Conservation (phyloP, 2,329 filamentous ascomycete genomes). For the Xylariaceae sp. region DNA sequence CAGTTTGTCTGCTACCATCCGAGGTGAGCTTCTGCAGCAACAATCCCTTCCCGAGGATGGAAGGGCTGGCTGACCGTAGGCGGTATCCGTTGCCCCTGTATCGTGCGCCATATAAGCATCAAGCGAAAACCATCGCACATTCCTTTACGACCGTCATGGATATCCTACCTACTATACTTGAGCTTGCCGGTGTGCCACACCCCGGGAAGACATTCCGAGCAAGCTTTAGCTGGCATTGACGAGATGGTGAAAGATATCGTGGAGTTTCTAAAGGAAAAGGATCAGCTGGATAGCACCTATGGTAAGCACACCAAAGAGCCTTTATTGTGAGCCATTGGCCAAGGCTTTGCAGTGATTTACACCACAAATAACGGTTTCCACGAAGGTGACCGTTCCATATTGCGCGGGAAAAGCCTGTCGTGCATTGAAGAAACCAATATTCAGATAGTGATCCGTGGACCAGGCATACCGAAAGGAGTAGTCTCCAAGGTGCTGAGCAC, state of each 20-base stretch:
- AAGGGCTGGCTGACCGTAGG: conserved; percentile 40
- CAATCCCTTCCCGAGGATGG: conserved; percentile 23
- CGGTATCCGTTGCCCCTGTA: conserved; percentile 46
- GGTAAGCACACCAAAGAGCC: too few relatives aligned
- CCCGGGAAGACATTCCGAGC: too few relatives aligned
- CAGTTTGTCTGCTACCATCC: conserved; percentile 56
- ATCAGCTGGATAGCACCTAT: too few relatives aligned
- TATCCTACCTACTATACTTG: conserved; percentile 40
- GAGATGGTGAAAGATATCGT: too few relatives aligned
- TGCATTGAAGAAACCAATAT: conserved; percentile 27
- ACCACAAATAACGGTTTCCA: conserved; percentile 22
- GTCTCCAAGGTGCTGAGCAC: conserved; percentile 15
- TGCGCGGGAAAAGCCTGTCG: conserved; percentile 20
- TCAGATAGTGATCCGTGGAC: conserved; percentile 24
- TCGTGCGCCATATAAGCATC: background rate
- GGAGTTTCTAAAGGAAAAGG: too few relatives aligned
- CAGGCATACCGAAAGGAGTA: conserved; percentile 14
- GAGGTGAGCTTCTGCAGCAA: conserved; percentile 41
- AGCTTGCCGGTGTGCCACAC: conserved; percentile 25
- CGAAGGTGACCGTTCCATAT: conserved; percentile 17
- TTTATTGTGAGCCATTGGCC: too few relatives aligned
- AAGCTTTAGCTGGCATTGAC: too few relatives aligned
- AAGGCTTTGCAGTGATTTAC: background rate
- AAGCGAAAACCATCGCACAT: conserved; percentile 33
- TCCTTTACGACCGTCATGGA: conserved; percentile 48